Percentiles rank a stretch among this genome's conserved stretches.
Evolutionary conservation across 2,329 filamentous ascomycete species (phyloP).

Genomic region (Coccinonectria pachysandricola): DNA sequence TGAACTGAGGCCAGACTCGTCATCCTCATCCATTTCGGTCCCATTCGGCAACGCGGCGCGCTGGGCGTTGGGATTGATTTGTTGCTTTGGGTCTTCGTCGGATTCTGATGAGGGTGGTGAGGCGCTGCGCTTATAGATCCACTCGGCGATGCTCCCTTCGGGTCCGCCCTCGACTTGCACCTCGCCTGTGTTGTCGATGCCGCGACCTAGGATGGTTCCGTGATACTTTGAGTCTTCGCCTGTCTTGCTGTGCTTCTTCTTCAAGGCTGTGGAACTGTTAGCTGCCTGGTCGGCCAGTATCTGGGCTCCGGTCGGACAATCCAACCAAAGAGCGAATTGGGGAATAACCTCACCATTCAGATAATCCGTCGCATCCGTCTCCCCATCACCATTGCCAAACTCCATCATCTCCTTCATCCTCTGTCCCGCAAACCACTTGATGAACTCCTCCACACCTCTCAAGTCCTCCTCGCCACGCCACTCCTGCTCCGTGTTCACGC

Average conservation of each 20-base stretch:
- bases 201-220: slow-evolving; percentile 71
- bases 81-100: slow-evolving; percentile 3
- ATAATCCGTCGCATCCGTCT: slow-evolving; percentile 58
- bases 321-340: slow-evolving; percentile 1
- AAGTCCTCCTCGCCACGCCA: slow-evolving; percentile 65
- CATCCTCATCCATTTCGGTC: slow-evolving; percentile 26
- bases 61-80: slow-evolving; percentile 3
- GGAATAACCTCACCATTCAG: slow-evolving; percentile 42
- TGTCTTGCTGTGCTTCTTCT: slow-evolving; percentile 86
- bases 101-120: slow-evolving; percentile 4
- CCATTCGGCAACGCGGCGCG: slow-evolving; percentile 14
- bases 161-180: slow-evolving; percentile 68
- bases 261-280: slow-evolving; percentile 47
- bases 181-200: slow-evolving; percentile 61
- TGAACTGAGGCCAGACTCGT: slow-evolving; percentile 47
- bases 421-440: slow-evolving; percentile 67
- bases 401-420: slow-evolving; percentile 71
- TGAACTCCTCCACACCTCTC: slow-evolving; percentile 66
- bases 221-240: slow-evolving; percentile 79
- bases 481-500: slow-evolving; percentile 57
- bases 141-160: slow-evolving; percentile 26
- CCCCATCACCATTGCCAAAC: slow-evolving; percentile 62
- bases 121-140: slow-evolving; percentile 23
- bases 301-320: too few species aligned
- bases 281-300: background rate